Evolutionary conservation across 2,329 filamentous ascomycete species (phyloP), one percentile per base, ranked within the genome.

Genomic region (Colletotrichum aenigma): DNA sequence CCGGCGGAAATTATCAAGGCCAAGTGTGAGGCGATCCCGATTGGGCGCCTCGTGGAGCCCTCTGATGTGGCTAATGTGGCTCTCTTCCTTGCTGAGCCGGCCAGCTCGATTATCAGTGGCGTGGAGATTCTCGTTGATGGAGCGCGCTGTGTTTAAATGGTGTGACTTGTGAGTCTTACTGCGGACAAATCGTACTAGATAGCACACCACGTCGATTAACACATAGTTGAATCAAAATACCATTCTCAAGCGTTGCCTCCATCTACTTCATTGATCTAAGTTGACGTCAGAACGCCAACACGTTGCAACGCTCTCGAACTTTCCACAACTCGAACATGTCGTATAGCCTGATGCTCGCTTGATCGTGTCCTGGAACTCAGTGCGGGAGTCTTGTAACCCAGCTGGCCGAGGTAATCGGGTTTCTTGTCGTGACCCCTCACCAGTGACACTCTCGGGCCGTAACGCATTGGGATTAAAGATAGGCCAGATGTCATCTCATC

Each of bases 361-460:
- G 15, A 6, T 6, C 3, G 24, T 26, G 0, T 0, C 0, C 15
- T 28, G 55, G 55, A 28, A 28, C 3, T 2, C 1, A 1, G 6
- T 58, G 55, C 15, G 24, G 24, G 15, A 58, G 3, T 3, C 55
- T 28, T 28, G 15, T 7, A 2, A 0, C 55, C 15, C 55, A 10
- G 7, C 6, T 0, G 55, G 55, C 55, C 10, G 55, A 58, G 55
- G 21, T 26, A 6, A 18, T 3, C 4, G 7, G 15, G 52, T 7
- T 56, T 13, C 2, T 7, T 58, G 24, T 18, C 55, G 5, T 15
- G 1, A 26, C 21, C 24, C 7, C 55, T 9, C 26, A 18, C 15
- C 26, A 10, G 7, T 28, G 55, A 6, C 9, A 6, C 13, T 28
- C 55, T 58, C 55, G 55, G 55, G 55, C 55, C 55, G 55, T 2